Evolutionary conservation across 1,139 yeast genomes (phyloP).

Genomic region (Saccharomyces hybrid): DNA sequence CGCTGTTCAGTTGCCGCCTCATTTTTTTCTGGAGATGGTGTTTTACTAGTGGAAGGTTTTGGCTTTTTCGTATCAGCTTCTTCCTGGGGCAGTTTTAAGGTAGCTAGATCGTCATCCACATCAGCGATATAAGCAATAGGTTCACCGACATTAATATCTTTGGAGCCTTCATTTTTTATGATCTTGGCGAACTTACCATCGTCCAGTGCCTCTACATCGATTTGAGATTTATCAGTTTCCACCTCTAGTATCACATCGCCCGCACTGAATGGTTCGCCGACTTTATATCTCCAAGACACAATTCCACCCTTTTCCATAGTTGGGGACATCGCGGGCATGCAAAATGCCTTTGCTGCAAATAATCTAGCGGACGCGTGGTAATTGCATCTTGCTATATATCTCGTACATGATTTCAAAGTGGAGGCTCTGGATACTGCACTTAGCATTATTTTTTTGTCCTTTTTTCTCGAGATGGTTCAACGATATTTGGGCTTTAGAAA

Average conservation of each 20-base stretch:
- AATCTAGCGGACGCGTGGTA: conserved; percentile 18
- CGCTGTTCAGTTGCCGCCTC: conserved; percentile 1
- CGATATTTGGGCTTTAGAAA: neutral
- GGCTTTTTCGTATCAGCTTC: conserved; percentile 23
- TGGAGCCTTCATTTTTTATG: conserved; percentile 60
- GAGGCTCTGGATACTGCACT: neutral
- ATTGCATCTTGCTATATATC: conserved; percentile 8
- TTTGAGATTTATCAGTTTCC: conserved; percentile 90
- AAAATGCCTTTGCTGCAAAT: conserved; percentile 50
- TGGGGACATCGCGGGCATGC: conserved; percentile 98
- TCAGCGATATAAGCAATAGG: conserved; percentile 88
- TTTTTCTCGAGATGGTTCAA: neutral
- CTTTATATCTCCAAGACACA: conserved; percentile 83
- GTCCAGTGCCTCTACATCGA: conserved; percentile 88
- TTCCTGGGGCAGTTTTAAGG: conserved; percentile 52
- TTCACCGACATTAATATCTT: conserved; percentile 75
- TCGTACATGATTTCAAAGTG: conserved; percentile 7
- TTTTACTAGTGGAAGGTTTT: neutral
- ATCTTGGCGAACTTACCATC: conserved; percentile 86
- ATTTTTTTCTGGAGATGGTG: conserved; percentile 12
- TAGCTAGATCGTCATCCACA: conserved; percentile 68
- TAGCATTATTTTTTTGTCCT: neutral
- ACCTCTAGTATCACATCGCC: conserved; percentile 87
- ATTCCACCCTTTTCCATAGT: conserved; percentile 98
- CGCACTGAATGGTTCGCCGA: conserved; percentile 67